Conservation (phyloP, 116 monocot genomes). For the Zostera marina region DNA sequence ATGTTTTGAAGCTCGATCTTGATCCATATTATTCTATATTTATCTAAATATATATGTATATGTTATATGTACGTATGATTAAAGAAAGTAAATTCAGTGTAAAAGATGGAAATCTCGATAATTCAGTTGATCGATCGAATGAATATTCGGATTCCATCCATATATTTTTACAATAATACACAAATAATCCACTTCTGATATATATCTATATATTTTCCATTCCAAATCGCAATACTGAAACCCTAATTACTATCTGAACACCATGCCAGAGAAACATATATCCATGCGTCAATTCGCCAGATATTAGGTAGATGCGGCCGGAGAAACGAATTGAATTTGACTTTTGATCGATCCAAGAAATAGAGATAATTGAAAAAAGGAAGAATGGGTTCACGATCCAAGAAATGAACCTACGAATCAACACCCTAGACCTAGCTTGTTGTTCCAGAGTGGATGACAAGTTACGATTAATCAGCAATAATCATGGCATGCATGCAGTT, state of each 20-base stretch:
- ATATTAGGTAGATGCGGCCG: no score
- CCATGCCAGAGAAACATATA: no score
- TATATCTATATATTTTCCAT: no score
- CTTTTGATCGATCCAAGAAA: neutral
- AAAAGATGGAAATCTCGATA: neutral
- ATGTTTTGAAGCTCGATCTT: constrained; percentile 5
- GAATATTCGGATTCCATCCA: neutral
- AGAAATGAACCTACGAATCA: constrained; percentile 4
- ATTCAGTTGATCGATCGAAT: no score
- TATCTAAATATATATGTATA: neutral
- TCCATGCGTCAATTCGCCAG: no score
- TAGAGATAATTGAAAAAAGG: no score
- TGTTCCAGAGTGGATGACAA: neutral
- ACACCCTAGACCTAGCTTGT: neutral
- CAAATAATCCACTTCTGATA: no score
- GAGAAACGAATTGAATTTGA: neutral
- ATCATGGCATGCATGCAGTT: neutral
- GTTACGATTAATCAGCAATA: no score
- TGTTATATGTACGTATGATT: neutral
- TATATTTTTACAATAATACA: no score
- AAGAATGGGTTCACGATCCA: constrained; percentile 1
- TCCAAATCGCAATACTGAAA: no score
- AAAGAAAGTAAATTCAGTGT: neutral
- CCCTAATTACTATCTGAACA: no score
- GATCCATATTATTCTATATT: neutral